Conservation (phyloP, 306 rosid genomes). For the Alnus glutinosa region DNA sequence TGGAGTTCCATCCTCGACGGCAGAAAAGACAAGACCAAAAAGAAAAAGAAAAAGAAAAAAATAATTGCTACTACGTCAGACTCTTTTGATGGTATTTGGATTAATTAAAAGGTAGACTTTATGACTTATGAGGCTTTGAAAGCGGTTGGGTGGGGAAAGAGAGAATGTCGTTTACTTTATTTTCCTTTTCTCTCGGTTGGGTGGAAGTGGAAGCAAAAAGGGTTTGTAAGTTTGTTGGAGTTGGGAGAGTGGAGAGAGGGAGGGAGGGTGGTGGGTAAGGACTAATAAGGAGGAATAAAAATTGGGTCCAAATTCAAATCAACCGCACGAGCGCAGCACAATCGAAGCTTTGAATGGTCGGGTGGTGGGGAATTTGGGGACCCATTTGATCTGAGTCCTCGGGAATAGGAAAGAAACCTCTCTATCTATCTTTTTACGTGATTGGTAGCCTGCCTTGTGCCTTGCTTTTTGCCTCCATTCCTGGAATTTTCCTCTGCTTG, state of each 20-base stretch:
- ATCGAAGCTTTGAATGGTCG: conserved; percentile 56
- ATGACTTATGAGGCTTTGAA: background rate
- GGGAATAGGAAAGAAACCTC: background rate
- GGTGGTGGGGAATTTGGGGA: conserved; percentile 31
- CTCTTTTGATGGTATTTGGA: background rate
- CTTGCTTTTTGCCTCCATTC: background rate
- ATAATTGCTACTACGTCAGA: background rate
- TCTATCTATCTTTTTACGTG: background rate
- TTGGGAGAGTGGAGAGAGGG: background rate
- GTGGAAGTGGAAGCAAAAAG: conserved; percentile 3
- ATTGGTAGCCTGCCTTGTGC: background rate
- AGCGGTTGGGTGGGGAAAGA: background rate
- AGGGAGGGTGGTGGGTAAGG: background rate
- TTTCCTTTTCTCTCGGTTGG: background rate
- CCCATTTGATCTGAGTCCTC: conserved; percentile 13
- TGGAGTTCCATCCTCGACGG: background rate
- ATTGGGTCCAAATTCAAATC: conserved; percentile 8
- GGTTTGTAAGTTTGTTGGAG: no score
- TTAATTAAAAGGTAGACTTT: background rate
- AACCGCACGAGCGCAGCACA: conserved; percentile 51
- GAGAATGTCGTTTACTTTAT: background rate
- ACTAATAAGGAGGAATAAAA: background rate
- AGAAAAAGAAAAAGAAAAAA: background rate
- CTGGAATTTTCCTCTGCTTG: conserved; percentile 4
- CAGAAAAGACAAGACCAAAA: background rate